Conservation (phyloP, 2,329 filamentous ascomycete species). For the Neofusicoccum ribis region DNA sequence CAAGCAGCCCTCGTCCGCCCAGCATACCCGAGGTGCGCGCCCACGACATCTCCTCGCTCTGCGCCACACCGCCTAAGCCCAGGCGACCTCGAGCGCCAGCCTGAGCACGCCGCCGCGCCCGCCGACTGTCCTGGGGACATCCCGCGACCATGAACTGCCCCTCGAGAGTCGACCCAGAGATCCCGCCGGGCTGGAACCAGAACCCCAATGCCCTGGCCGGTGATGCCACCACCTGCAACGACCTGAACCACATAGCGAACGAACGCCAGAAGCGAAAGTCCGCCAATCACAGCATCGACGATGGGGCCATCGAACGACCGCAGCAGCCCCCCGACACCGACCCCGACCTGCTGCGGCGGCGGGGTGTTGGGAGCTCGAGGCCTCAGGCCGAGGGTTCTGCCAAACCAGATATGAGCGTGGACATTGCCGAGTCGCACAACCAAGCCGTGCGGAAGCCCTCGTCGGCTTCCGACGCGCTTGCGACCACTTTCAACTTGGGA, state of each 20-base stretch:
- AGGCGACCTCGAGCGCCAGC: not conserved
- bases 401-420: constrained; percentile 9
- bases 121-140: not conserved
- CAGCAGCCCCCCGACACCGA: constrained; percentile 6
- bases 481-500: not conserved
- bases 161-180: constrained; percentile 59
- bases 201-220: constrained; percentile 58
- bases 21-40: constrained; percentile 3
- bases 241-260: constrained; percentile 63
- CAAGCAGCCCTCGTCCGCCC: not conserved
- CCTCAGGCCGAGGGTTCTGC: not conserved
- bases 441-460: not conserved
- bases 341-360: not conserved
- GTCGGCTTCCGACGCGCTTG: not conserved
- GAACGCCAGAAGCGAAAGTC: constrained; percentile 52
- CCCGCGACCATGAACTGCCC: constrained; percentile 62
- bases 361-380: constrained; percentile 3
- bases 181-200: constrained; percentile 60
- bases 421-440: not conserved
- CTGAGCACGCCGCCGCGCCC: not conserved
- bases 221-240: constrained; percentile 63
- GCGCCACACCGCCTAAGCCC: not conserved
- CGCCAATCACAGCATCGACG: constrained; percentile 29
- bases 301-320: constrained; percentile 24
- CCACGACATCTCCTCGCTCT: not conserved